Evolutionary conservation across 805 yeast species (phyloP).

Genomic region (Blastobotrys americana): DNA sequence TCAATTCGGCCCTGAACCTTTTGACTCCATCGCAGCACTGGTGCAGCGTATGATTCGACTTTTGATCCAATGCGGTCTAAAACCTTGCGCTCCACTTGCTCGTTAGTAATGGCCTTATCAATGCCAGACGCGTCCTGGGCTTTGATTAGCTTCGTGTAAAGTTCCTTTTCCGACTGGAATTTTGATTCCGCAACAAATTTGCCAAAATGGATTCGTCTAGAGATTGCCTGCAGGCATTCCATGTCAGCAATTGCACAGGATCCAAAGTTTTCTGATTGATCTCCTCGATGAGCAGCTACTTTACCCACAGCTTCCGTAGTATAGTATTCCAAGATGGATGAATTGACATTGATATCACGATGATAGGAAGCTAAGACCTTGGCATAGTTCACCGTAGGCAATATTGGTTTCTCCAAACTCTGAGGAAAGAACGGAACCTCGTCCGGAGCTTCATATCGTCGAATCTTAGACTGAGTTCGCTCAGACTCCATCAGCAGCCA

Average conservation of each 20-base stretch:
- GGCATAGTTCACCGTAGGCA: conserved; percentile 78
- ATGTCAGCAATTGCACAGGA: conserved; percentile 80
- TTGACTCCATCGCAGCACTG: conserved; percentile 65
- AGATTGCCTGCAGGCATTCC: conserved; percentile 77
- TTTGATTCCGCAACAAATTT: conserved; percentile 97
- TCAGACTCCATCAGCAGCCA: conserved; percentile 79
- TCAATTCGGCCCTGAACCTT: conserved; percentile 62
- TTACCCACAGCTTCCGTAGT: conserved; percentile 68
- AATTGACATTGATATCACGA: conserved; percentile 68
- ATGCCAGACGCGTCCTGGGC: conserved; percentile 64
- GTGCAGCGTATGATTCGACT: conserved; percentile 87
- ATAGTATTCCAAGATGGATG: conserved; percentile 59
- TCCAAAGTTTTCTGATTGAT: conserved; percentile 81
- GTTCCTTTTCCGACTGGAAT: conserved; percentile 58
- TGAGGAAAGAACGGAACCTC: conserved; percentile 84
- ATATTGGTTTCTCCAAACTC: conserved; percentile 52
- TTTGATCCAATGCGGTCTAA: conserved; percentile 69
- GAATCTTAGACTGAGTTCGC: conserved; percentile 49
- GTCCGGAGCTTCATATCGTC: conserved; percentile 92
- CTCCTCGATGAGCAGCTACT: conserved; percentile 49
- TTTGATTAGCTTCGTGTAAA: conserved; percentile 56
- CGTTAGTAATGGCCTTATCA: conserved; percentile 74
- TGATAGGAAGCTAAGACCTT: conserved; percentile 67
- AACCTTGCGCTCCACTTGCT: conserved; percentile 79
- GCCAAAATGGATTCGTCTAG: conserved; percentile 93